A percentile compares a stretch with the other conserved stretches of the same genome.
Conservation (phyloP, 805 yeast species). For the Candida hispaniensis region DNA sequence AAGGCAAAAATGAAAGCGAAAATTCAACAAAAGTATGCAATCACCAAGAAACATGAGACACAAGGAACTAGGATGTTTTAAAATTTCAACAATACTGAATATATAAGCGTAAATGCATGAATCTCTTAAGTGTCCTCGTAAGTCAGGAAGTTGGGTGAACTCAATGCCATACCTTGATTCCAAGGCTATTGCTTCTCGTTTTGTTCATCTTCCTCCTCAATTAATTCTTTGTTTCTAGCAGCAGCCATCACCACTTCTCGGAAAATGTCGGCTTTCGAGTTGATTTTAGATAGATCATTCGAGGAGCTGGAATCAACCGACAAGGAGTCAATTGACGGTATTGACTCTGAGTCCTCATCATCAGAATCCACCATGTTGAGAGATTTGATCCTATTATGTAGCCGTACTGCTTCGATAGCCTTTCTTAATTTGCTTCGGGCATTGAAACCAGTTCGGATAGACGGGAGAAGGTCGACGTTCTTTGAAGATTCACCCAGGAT, state of each 20-base stretch:
- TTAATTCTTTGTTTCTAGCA: slow-evolving; percentile 42
- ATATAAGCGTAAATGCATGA: too few relatives aligned
- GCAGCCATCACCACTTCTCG: slow-evolving; percentile 65
- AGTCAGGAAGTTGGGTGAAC: too few relatives aligned
- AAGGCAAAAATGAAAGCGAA: too few relatives aligned
- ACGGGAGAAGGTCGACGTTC: slow-evolving; percentile 64
- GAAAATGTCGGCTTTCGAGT: slow-evolving; percentile 29
- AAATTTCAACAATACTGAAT: too few relatives aligned
- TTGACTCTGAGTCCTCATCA: slow-evolving; percentile 45
- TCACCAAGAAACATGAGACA: too few relatives aligned
- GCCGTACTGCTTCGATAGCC: slow-evolving; percentile 74
- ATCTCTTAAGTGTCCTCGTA: too few relatives aligned
- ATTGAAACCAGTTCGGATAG: slow-evolving; percentile 67
- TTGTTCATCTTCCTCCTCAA: slow-evolving; percentile 17
- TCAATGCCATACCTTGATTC: too few relatives aligned
- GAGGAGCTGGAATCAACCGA: not conserved
- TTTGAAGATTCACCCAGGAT: slow-evolving; percentile 38
- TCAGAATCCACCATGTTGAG: slow-evolving; percentile 43
- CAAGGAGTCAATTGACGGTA: too few relatives aligned
- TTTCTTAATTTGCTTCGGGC: slow-evolving; percentile 76
- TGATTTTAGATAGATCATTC: slow-evolving; percentile 3
- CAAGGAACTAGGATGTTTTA: too few relatives aligned
- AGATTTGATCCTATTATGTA: slow-evolving; percentile 67
- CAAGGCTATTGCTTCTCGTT: not conserved
- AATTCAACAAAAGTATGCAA: too few relatives aligned